Percentiles rank a stretch among this genome's conserved stretches.
phyloP scores from a whole-genome alignment of 2,329 filamentous ascomycete species.

The Colletotrichum sp. region DNA sequence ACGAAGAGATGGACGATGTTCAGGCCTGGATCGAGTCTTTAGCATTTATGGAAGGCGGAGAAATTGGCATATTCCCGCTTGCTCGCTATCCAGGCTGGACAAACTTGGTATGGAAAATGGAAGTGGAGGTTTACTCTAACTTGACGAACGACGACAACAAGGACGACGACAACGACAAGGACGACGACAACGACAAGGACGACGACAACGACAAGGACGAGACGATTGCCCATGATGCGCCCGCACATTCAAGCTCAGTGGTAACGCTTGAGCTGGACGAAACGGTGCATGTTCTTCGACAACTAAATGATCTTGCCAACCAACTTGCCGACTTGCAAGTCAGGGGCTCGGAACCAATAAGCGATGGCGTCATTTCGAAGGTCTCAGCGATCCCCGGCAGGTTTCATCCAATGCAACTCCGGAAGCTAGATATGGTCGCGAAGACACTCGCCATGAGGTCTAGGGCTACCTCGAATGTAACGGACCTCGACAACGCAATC shows the following conservation, averaged over 20 bases:
- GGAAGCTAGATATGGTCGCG: not conserved
- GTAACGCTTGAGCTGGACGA: not conserved
- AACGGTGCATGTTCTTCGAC: not conserved
- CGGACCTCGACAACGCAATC: not conserved
- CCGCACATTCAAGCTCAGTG: not conserved
- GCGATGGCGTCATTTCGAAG: fast-evolving
- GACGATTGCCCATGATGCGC: too few species aligned
- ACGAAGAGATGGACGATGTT: not conserved
- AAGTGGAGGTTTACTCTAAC: not conserved
- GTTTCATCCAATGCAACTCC: not conserved
- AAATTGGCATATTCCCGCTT: not conserved
- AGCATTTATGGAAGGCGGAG: not conserved
- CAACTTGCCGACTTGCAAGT: not conserved
- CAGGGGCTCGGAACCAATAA: fast-evolving
- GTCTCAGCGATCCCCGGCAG: not conserved
- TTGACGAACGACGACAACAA: not conserved
- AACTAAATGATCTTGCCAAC: not conserved
- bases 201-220: too few species aligned
- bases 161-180: too few species aligned
- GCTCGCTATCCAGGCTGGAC: not conserved
- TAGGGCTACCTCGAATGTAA: not conserved
- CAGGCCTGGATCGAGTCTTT: not conserved
- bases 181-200: too few species aligned
- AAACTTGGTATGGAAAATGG: not conserved
- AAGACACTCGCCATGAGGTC: not conserved